phyloP scores from a whole-genome alignment of 495 filamentous ascomycete genomes.

The Schizothecium vesticola region DNA sequence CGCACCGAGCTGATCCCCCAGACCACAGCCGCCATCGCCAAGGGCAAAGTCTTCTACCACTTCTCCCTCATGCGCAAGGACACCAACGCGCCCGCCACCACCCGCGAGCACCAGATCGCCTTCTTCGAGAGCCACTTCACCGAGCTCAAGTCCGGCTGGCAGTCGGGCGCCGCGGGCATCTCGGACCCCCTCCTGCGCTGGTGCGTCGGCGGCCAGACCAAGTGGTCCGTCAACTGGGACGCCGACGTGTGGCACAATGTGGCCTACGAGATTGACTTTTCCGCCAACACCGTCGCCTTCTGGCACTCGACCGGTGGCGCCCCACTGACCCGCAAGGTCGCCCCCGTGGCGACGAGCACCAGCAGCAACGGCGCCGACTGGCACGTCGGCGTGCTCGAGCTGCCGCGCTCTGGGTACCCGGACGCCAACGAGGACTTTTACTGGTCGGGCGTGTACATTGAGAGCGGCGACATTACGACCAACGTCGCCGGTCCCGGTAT shows the following conservation, averaged over 20 bases:
- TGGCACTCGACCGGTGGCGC: slow-evolving; percentile 62
- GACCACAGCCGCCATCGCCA: slow-evolving; percentile 56
- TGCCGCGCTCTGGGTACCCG: slow-evolving; percentile 52
- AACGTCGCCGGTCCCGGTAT: slow-evolving; percentile 29
- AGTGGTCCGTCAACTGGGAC: slow-evolving; percentile 43
- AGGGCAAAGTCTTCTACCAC: slow-evolving; percentile 63
- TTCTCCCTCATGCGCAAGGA: slow-evolving; percentile 58
- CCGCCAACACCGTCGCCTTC: slow-evolving; percentile 53
- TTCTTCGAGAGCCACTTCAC: slow-evolving; percentile 77
- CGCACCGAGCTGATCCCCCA: slow-evolving; percentile 63
- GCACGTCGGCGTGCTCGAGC: slow-evolving; percentile 68
- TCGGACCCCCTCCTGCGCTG: slow-evolving; percentile 43
- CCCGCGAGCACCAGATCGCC: slow-evolving; percentile 66
- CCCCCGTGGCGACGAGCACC: slow-evolving; percentile 51
- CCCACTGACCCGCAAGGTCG: slow-evolving; percentile 49
- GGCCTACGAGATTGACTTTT: slow-evolving; percentile 65
- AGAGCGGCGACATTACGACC: slow-evolving; percentile 58
- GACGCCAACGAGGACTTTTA: slow-evolving; percentile 61
- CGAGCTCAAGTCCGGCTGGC: slow-evolving; percentile 66
- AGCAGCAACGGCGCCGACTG: slow-evolving; percentile 69
- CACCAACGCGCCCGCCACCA: slow-evolving; percentile 54
- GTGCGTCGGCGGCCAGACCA: slow-evolving; percentile 36
- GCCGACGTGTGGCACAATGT: slow-evolving; percentile 72
- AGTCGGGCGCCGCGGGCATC: slow-evolving; percentile 52
- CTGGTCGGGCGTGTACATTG: slow-evolving; percentile 69